Evolutionary conservation across 2,329 filamentous ascomycete genomes (phyloP).

Genomic region (Fusarium goolgardi): DNA sequence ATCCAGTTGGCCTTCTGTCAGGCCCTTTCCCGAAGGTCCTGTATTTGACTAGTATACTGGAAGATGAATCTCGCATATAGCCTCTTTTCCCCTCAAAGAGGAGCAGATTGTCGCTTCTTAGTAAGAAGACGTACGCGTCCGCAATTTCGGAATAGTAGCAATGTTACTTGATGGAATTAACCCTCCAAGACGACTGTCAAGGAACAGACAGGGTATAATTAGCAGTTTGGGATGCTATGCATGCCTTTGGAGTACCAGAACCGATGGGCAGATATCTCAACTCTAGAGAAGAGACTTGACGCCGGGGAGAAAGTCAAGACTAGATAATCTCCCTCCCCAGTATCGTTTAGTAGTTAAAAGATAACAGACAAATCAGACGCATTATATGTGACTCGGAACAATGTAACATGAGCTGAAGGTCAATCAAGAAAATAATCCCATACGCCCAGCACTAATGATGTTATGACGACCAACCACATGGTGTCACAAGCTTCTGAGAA

Average conservation of each 20-base stretch:
- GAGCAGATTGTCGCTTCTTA: background rate
- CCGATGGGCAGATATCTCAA: no score
- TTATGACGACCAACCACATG: no score
- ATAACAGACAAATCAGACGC: no score
- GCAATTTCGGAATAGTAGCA: background rate
- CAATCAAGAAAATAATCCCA: background rate
- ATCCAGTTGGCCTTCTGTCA: fast-evolving
- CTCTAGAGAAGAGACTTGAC: no score
- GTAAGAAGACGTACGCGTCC: background rate
- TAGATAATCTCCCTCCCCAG: no score
- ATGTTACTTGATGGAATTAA: background rate
- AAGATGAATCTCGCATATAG: background rate
- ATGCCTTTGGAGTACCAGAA: no score
- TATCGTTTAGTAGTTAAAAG: no score
- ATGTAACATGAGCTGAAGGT: background rate
- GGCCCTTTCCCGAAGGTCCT: background rate
- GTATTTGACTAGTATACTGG: background rate
- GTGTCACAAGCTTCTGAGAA: no score
- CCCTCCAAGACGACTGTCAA: background rate
- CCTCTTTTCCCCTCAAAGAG: fast-evolving
- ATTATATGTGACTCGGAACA: fast-evolving
- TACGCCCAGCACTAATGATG: background rate
- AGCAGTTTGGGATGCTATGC: fast-evolving
- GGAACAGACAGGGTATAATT: fast-evolving
- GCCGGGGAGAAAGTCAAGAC: no score